A percentile compares a stretch with the other conserved stretches of the same genome.
Evolutionary conservation across 768 basidiomycete genomes (phyloP).

Genomic region (Fomitopsis pulvina): DNA sequence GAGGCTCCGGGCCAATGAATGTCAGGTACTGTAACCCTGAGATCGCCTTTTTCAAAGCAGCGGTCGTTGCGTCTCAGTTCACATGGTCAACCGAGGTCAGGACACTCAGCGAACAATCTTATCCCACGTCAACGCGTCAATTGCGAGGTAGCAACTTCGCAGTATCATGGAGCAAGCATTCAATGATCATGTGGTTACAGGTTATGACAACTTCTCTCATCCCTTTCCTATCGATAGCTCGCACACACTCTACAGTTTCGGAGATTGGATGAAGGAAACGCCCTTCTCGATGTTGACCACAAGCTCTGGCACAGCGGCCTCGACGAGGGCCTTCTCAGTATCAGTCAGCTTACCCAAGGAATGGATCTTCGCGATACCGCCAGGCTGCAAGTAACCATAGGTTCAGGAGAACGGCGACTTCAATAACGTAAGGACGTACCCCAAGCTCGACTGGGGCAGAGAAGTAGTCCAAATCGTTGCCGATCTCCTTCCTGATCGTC

Average conservation of each 20-base stretch:
- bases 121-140: too few species aligned
- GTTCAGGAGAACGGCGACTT: not conserved
- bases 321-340: conserved; percentile 69
- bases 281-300: conserved; percentile 59
- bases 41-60: too few species aligned
- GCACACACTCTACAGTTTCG: conserved; percentile 18
- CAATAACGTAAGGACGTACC: conserved; percentile 34
- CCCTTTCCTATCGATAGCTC: not conserved
- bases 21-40: too few species aligned
- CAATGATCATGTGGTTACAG: too few species aligned
- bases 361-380: conserved; percentile 78
- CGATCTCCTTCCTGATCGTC: conserved; percentile 76
- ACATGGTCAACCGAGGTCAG: too few species aligned
- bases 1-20: too few species aligned
- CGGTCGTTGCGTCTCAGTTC: too few species aligned
- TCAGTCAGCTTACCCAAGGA: conserved; percentile 71
- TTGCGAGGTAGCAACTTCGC: too few species aligned
- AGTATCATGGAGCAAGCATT: too few species aligned
- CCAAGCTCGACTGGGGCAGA: conserved; percentile 86
- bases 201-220: not conserved
- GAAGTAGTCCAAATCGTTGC: conserved; percentile 77
- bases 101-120: too few species aligned
- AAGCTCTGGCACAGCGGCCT: conserved; percentile 79
- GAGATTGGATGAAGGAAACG: conserved; percentile 21
- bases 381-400: conserved; percentile 38